Conservation (phyloP, 2,329 filamentous ascomycete species). For the Arthroderma uncinatum region DNA sequence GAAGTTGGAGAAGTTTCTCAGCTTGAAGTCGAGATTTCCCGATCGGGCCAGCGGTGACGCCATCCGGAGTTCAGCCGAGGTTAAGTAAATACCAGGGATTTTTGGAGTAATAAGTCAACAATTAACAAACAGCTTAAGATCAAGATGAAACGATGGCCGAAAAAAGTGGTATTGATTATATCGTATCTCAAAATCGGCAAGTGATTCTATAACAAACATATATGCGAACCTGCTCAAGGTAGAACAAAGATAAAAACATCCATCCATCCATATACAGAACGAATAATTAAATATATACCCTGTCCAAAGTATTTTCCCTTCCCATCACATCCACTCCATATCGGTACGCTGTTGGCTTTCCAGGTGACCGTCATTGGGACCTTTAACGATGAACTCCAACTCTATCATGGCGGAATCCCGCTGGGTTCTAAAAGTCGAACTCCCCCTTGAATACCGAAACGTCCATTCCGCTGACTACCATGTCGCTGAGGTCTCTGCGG, state of each 20-base stretch:
- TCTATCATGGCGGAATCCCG: not conserved
- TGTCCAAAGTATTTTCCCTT: not conserved
- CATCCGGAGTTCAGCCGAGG: not conserved
- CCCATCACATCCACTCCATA: too few species aligned
- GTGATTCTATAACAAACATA: too few species aligned
- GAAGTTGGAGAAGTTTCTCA: conserved; percentile 3
- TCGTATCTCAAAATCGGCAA: too few species aligned
- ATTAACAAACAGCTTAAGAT: not conserved
- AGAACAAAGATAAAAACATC: too few species aligned
- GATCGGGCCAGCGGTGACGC: conserved; percentile 3
- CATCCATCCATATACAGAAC: not conserved
- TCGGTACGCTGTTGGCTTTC: not conserved
- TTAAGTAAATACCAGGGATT: not conserved
- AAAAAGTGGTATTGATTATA: too few species aligned
- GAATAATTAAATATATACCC: not conserved
- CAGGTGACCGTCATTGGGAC: not conserved
- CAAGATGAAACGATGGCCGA: not conserved
- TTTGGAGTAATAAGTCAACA: not conserved
- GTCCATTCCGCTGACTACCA: conserved; percentile 81
- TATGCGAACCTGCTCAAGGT: too few species aligned
- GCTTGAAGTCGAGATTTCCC: not conserved
- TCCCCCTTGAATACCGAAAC: conserved; percentile 78
- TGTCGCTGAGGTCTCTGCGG: conserved; percentile 72
- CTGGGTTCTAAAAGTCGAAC: conserved; percentile 62
- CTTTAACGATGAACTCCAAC: not conserved